Base-by-base conservation (phyloP, 306 rosid species). In the Sophora flavescens region DNA sequence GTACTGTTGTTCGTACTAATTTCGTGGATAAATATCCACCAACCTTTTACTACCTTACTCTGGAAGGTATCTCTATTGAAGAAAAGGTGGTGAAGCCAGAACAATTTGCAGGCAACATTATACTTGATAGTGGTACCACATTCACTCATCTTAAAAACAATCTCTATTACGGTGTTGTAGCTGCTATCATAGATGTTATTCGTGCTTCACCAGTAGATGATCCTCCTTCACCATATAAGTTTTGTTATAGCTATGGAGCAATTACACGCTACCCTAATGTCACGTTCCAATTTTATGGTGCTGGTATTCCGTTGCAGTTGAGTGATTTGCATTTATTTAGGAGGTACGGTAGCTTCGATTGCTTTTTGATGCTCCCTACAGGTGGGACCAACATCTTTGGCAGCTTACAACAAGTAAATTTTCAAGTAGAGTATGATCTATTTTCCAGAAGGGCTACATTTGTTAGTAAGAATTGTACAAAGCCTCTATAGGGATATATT, bases 61-160 rank as follows among this genome's bases (percentile, higher is more conserved):
- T 76, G 10, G 74, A 76, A 65, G 80, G 68, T 17, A 7, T 76
- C 45, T 52, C 45, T 4, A 1, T 76, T 38, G 63, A 54, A 14
- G 28, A 53, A 7, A 18, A 51, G 7, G 53, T 5, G 0, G 14
- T 22, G 39, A 8, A 36, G 9, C 10, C 68, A 44, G 17, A 0
- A n/a, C n/a, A 28, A 30, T 17, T 7, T 22, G 17, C 0, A 8
- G 75, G 61, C 6, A 68, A 58, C 51, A 57, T 60, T 2, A 1
- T 77, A 0, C 44, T 67, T 8, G 69, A 77, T 68, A 54, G 51
- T 6, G 81, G 75, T 10, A 3, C 52, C 0, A 57, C 69, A 0
- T 4, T 36, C 16, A 57, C 66, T 3, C 0, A 0, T 0, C 58
- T 77, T 47, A 39, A 7, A 60, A 7, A 32, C 4, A n/a, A n/a